These are phyloP conservation scores for Monosporascus cannonballus DNA, from an alignment of 2,329 filamentous ascomycete genomes.

Conservation along the genomic window DNA sequence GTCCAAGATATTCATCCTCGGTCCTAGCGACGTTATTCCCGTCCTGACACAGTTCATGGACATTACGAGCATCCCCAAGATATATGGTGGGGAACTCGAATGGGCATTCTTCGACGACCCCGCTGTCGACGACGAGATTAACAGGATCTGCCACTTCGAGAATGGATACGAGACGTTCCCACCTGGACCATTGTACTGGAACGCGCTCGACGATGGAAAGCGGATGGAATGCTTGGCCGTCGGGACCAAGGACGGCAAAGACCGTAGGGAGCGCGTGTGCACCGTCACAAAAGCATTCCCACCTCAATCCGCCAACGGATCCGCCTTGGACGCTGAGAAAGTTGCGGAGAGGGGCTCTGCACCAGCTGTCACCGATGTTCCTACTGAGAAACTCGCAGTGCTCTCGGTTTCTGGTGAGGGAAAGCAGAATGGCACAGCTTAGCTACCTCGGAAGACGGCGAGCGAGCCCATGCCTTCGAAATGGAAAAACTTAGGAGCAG, in stretches of 20 bases:
- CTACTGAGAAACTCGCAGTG: slow-evolving; percentile 11
- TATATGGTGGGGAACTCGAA: slow-evolving; percentile 82
- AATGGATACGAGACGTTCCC: slow-evolving; percentile 48
- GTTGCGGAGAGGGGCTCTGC: slow-evolving; percentile 9
- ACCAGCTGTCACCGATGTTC: slow-evolving; percentile 4
- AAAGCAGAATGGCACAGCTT: slow-evolving; percentile 6
- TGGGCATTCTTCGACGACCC: slow-evolving; percentile 79
- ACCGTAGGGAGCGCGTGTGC: slow-evolving; percentile 43
- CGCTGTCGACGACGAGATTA: slow-evolving; percentile 36
- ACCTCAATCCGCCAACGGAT: slow-evolving; percentile 13
- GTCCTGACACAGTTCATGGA: slow-evolving; percentile 81
- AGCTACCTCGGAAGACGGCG: slow-evolving; percentile 15
- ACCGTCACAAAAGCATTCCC: slow-evolving; percentile 41
- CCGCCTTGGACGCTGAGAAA: slow-evolving; percentile 3
- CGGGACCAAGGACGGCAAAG: slow-evolving; percentile 40
- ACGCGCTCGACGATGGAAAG: slow-evolving; percentile 38
- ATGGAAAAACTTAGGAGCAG: not conserved
- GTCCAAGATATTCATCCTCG: slow-evolving; percentile 92
- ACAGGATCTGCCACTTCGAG: slow-evolving; percentile 41
- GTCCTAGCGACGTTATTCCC: slow-evolving; percentile 62
- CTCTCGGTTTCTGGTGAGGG: slow-evolving; percentile 13
- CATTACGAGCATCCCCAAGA: slow-evolving; percentile 73
- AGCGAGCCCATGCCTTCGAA: slow-evolving; percentile 6
- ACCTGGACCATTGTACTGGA: slow-evolving; percentile 52
- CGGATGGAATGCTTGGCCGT: slow-evolving; percentile 47